These are phyloP conservation scores for Lipomyces spencermartinsiae DNA, from an alignment of 805 yeast species.

Conservation along the genomic window DNA sequence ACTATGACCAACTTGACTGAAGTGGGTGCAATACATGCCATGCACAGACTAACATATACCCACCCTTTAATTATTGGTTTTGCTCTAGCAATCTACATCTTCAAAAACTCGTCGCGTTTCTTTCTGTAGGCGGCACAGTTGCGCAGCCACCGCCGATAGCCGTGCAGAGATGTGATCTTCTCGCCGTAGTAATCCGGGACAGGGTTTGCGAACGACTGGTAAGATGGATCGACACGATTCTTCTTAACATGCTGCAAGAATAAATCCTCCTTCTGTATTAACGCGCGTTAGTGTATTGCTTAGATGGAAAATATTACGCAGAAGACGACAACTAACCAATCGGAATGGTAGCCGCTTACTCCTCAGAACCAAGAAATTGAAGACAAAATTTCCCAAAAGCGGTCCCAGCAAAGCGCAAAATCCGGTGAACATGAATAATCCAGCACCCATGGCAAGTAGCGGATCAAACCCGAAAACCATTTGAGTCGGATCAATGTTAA, in stretches of 20 bases:
- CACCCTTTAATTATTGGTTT: background rate
- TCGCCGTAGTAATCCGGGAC: slow-evolving; percentile 99
- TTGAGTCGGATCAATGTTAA: slow-evolving; percentile 88
- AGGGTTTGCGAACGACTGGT: slow-evolving; percentile 85
- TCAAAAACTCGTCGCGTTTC: slow-evolving; percentile 54
- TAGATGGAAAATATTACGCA: background rate
- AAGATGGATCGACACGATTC: slow-evolving; percentile 90
- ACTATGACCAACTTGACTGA: background rate
- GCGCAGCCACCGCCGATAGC: slow-evolving; percentile 93
- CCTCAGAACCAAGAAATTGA: slow-evolving; percentile 48
- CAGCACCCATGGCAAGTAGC: slow-evolving; percentile 77
- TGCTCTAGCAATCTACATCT: slow-evolving; percentile 1
- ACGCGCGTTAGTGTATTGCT: background rate
- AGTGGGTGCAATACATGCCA: background rate
- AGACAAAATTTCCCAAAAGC: slow-evolving; percentile 71
- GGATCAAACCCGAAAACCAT: slow-evolving; percentile 88
- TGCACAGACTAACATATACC: background rate
- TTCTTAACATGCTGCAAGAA: slow-evolving; percentile 75
- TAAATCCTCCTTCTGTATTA: slow-evolving; percentile 63
- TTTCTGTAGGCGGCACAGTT: slow-evolving; percentile 91
- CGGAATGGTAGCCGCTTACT: slow-evolving; percentile 26
- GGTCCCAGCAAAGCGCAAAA: slow-evolving; percentile 88
- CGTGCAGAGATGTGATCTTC: slow-evolving; percentile 82
- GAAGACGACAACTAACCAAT: slow-evolving; percentile 45
- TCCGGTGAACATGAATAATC: slow-evolving; percentile 71